Conservation (phyloP, 2,329 filamentous ascomycete genomes). For the Coniochaeta sp. region DNA sequence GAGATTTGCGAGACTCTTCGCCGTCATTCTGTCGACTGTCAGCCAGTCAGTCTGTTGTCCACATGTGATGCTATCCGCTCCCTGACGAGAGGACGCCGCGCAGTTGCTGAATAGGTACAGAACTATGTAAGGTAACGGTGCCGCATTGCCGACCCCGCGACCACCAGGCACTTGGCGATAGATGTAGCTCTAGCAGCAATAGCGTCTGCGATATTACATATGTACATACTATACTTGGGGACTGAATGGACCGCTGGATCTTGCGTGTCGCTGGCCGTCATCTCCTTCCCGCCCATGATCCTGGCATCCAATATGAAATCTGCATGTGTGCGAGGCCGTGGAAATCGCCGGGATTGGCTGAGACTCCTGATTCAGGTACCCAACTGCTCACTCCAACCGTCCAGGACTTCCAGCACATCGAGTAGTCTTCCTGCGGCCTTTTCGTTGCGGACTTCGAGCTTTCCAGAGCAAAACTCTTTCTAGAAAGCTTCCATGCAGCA, state of each 20-base stretch:
- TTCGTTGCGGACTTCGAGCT: neutral
- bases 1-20: no score
- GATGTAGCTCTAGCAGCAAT: neutral
- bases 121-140: no score
- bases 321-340: neutral
- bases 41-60: no score
- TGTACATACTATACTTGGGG: neutral
- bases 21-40: no score
- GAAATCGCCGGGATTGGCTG: neutral
- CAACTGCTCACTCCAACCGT: neutral
- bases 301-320: neutral
- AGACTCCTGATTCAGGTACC: neutral
- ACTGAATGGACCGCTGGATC: no score
- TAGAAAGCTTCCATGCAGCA: neutral
- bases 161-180: neutral
- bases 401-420: neutral
- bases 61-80: no score
- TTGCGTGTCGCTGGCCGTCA: no score
- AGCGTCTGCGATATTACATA: neutral
- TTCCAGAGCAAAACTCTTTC: neutral
- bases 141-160: neutral
- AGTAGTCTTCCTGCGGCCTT: neutral
- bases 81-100: no score
- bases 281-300: no score
- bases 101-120: no score